Base-by-base conservation (phyloP, 2,329 filamentous ascomycete species). In the Didymellaceae sp. region DNA sequence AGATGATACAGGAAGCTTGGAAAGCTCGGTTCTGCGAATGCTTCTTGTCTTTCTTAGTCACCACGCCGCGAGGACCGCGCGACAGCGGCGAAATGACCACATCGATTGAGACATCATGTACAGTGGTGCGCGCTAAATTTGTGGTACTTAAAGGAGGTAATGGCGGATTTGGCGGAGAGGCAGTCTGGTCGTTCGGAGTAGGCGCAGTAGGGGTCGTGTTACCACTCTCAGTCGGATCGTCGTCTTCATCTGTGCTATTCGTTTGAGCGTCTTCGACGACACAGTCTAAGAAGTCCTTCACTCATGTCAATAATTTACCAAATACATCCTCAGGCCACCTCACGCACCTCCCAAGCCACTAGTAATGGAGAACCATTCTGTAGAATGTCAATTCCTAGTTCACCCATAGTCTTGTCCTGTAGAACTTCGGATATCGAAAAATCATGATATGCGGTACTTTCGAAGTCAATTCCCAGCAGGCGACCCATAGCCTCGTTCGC, bases 401-500 rank as follows among this genome's bases (percentile, higher is more conserved):
- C 84, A 5, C 83, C 82, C 39, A 92, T 75, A 0, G 83, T 82
- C 63, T 87, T 83, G 1, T 87, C 88, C 22, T 82, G 80, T 13
- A 92, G 75, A 16, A 78, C 74, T 25, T 91, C 86, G 30, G 82
- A 77, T 4, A 83, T 75, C 8, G 75, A 76, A 25, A 68, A 57
- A 37, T 77, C 75, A 31, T 78, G 73, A 13, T 74, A 61, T 21
- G 71, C 67, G n/a, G 70, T 67, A 16, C 69, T 69, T 33, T 71
- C 62, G 17, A 76, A 71, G 20, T 83, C 77, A 39, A 89, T 77
- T 4, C 84, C 86, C 17, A 92, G 74, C 62, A 92, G 74, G 45
- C 84, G 80, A 1, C 85, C 87, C 82, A 91, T 87, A 16, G 89
- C 86, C 59, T 91, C 86, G 61, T 92, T 92, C 24, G 87, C 88